phyloP scores from a whole-genome alignment of 2,329 filamentous ascomycete genomes.

The Sarocladiaceae sp. region DNA sequence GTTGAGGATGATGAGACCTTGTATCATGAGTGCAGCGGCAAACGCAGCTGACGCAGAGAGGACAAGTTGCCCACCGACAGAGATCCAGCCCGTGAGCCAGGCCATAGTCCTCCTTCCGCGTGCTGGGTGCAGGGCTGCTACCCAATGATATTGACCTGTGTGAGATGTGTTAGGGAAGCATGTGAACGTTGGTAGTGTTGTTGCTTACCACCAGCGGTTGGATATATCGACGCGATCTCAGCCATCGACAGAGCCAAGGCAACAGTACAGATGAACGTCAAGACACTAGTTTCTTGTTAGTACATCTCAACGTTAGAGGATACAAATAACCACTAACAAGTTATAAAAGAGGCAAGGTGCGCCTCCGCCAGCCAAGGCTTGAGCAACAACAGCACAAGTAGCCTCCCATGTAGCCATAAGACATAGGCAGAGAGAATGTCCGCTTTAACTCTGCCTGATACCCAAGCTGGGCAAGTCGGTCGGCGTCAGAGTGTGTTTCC shows the following conservation, averaged over 20 bases:
- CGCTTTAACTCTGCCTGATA: too few relatives aligned
- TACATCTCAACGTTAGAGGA: too few relatives aligned
- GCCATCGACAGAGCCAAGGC: slow-evolving; percentile 33
- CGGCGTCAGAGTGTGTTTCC: too few relatives aligned
- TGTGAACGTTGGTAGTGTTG: too few relatives aligned
- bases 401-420: slow-evolving; percentile 40
- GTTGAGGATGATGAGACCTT: slow-evolving; percentile 39
- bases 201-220: slow-evolving; percentile 28
- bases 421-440: slow-evolving; percentile 37
- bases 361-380: slow-evolving; percentile 39
- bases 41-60: slow-evolving; percentile 43
- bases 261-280: slow-evolving; percentile 34
- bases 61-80: slow-evolving; percentile 40
- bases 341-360: slow-evolving; percentile 43
- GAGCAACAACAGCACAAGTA: slow-evolving; percentile 38
- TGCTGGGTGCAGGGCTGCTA: slow-evolving; percentile 27
- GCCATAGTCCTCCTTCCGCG: slow-evolving; percentile 11
- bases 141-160: slow-evolving; percentile 41
- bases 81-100: slow-evolving; percentile 35
- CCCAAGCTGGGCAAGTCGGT: too few relatives aligned
- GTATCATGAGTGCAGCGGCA: slow-evolving; percentile 37
- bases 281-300: too few relatives aligned
- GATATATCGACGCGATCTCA: slow-evolving; percentile 33
- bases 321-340: too few relatives aligned
- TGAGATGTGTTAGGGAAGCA: background rate